phyloP scores from a whole-genome alignment of 495 filamentous ascomycete genomes.

The Neurospora discreta region DNA sequence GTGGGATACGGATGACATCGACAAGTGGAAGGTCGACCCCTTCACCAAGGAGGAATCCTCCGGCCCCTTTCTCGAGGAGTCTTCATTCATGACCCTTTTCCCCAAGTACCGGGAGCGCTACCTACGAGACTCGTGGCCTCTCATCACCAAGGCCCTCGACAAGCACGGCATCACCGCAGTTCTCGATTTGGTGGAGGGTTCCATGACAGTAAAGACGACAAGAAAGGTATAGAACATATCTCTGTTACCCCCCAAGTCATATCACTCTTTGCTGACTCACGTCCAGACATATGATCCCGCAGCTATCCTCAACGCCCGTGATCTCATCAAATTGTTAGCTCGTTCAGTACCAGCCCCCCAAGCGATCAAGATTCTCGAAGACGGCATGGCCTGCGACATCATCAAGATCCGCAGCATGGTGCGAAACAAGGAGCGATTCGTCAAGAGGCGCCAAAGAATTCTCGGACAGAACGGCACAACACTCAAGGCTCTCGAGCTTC shows the following conservation, averaged over 20 bases:
- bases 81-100: slow-evolving; percentile 75
- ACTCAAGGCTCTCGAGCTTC: slow-evolving; percentile 88
- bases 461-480: slow-evolving; percentile 46
- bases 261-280: too few species aligned
- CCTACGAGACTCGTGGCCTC: slow-evolving; percentile 83
- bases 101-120: slow-evolving; percentile 97
- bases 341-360: slow-evolving; percentile 88
- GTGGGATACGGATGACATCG: slow-evolving; percentile 96
- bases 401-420: slow-evolving; percentile 87
- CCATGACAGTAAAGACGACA: slow-evolving; percentile 92
- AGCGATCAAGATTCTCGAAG: slow-evolving; percentile 88
- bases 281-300: slow-evolving; percentile 81
- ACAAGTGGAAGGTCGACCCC: slow-evolving; percentile 90
- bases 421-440: slow-evolving; percentile 91
- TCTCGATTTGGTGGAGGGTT: slow-evolving; percentile 89
- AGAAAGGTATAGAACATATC: slow-evolving; percentile 25
- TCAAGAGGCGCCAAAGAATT: slow-evolving; percentile 89
- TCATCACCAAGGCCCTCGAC: slow-evolving; percentile 65
- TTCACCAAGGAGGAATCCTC: slow-evolving; percentile 81
- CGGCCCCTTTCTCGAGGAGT: slow-evolving; percentile 87
- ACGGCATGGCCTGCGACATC: slow-evolving; percentile 80
- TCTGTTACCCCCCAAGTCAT: not conserved
- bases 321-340: slow-evolving; percentile 85
- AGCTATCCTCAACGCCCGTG: slow-evolving; percentile 84
- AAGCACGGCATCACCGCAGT: slow-evolving; percentile 76